Evolutionary conservation across 2,329 filamentous ascomycete genomes (phyloP), one percentile per base, ranked within the genome.

Genomic region (Cercospora sp.): DNA sequence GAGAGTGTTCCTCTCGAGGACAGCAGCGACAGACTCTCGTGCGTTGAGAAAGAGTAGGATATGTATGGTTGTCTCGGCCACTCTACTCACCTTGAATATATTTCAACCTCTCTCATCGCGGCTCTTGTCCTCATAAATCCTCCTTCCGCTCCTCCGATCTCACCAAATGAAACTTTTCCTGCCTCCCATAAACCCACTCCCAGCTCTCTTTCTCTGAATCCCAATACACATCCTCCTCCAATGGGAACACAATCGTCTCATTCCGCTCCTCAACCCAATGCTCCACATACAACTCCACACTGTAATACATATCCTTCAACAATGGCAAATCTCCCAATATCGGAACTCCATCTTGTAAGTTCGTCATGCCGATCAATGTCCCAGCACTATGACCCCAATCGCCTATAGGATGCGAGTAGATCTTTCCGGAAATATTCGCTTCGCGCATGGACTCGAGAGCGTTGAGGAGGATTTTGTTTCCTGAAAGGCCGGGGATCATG

Each of bases 171-270:
- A 70, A 72, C 51, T 65, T 55, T 45, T 72, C 69, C 60, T 73
- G 72, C 58, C 72, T 68, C 16, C 67, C 69, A 65, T 66, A 69
- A 4, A 72, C 72, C 72, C 70, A 72, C 45, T 72, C 67, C 65
- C 66, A 72, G 10, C 23, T 30, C 64, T 59, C 57, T 53, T 30
- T 67, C 36, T 70, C 64, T 13, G 53, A 64, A 48, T 69, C 55
- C 72, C 72, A 73, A 53, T 65, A 71, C 3, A 72, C 68, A 69
- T 73, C 70, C 65, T 72, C 72, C 51, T 73, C 72, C n/a, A 71
- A 26, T 3, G 66, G 67, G 30, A 72, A 73, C 13, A 66, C 57
- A 9, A 72, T 28, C 12, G 67, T 72, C 33, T 65, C 62, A 48
- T 72, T 71, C 51, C 60, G 61, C 42, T 70, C 68, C 12, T 53